A percentile compares a stretch with the other conserved stretches of the same genome.
phyloP scores from a whole-genome alignment of 768 basidiomycete genomes.

The Tulasnella sp. region DNA sequence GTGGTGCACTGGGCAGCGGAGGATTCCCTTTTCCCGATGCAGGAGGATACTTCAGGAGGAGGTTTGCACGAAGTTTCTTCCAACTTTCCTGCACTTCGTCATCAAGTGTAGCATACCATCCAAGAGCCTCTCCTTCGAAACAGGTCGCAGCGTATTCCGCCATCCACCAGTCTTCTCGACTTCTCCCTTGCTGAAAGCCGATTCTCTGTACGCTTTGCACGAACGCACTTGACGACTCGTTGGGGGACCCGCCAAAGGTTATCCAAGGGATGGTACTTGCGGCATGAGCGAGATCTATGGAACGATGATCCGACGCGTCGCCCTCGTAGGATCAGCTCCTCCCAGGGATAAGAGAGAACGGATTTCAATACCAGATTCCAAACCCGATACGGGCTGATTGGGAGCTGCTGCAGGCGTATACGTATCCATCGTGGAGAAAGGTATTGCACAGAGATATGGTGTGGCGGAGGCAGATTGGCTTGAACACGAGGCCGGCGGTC shows the following conservation, averaged over 20 bases:
- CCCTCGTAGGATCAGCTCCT: not conserved
- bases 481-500: not conserved
- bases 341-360: not conserved
- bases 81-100: not conserved
- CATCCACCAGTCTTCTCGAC: not conserved
- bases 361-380: not conserved
- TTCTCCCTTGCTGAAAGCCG: not conserved
- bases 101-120: not conserved
- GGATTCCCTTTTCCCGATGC: not conserved
- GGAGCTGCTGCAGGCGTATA: not conserved
- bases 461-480: not conserved
- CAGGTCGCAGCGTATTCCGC: conserved; percentile 9
- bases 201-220: not conserved
- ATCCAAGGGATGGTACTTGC: not conserved
- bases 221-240: not conserved
- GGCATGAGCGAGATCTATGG: not conserved
- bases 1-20: not conserved
- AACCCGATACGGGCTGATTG: not conserved
- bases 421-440: not conserved
- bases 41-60: not conserved
- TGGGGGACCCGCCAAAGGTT: not conserved
- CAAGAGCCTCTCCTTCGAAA: not conserved
- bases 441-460: not conserved
- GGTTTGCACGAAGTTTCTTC: not conserved
- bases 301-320: not conserved